These are phyloP conservation scores for Coffea eugenioides DNA, from an alignment of 257 asterid genomes.

Conservation along the genomic window DNA sequence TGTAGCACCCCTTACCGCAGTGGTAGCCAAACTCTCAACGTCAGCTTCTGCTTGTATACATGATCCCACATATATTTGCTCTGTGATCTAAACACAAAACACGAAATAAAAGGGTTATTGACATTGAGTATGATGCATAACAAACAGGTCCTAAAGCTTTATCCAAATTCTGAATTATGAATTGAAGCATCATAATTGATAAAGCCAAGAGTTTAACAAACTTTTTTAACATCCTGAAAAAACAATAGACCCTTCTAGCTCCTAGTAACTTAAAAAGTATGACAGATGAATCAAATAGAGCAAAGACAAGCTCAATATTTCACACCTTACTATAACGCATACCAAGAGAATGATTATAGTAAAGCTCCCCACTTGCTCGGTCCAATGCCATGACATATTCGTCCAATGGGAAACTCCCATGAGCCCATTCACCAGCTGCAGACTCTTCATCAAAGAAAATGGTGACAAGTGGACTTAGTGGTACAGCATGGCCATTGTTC, in stretches of 20 bases:
- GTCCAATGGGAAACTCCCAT: slow-evolving; percentile 86
- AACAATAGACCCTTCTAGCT: not conserved
- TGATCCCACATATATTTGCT: slow-evolving; percentile 92
- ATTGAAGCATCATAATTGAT: not conserved
- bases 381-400: slow-evolving; percentile 84
- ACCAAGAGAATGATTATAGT: slow-evolving; percentile 88
- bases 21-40: slow-evolving; percentile 57
- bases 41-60: slow-evolving; percentile 85
- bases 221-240: not conserved
- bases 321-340: slow-evolving; percentile 90
- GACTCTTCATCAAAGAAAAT: slow-evolving; percentile 55
- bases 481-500: slow-evolving; percentile 42
- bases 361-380: slow-evolving; percentile 76
- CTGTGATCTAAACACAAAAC: slow-evolving; percentile 67
- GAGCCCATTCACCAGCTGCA: slow-evolving; percentile 76
- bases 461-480: slow-evolving; percentile 67
- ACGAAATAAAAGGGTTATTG: not conserved
- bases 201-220: not conserved
- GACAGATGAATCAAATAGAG: not conserved
- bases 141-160: not conserved
- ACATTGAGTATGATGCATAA: not conserved
- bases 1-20: slow-evolving; percentile 50
- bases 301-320: slow-evolving; percentile 26
- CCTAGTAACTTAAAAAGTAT: not conserved
- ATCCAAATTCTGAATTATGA: no score